These are phyloP conservation scores for Euphorbia pulcherrima DNA, from an alignment of 345 rosid genomes.

Conservation along the genomic window DNA sequence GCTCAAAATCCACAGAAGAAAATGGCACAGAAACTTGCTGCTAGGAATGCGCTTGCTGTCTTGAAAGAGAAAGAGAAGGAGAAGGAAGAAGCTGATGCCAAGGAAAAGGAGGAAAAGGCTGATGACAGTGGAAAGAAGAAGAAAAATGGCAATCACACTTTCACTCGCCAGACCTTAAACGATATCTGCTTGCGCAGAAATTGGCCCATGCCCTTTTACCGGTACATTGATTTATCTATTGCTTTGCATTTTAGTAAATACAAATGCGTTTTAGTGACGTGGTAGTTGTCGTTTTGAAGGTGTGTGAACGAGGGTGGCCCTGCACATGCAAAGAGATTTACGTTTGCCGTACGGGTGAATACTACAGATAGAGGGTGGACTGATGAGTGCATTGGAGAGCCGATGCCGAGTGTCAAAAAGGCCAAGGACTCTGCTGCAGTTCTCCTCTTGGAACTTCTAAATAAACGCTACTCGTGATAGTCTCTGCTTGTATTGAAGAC, in stretches of 20 bases:
- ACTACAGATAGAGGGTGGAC: constrained; percentile 83
- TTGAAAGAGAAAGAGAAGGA: constrained; percentile 92
- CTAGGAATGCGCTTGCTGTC: constrained; percentile 79
- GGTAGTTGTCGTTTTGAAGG: constrained; percentile 34
- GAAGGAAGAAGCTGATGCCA: constrained; percentile 61
- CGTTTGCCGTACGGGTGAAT: constrained; percentile 78
- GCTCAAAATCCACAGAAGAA: constrained; percentile 97
- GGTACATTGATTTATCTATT: constrained; percentile 39
- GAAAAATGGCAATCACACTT: constrained; percentile 80
- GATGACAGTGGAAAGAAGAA: constrained; percentile 55
- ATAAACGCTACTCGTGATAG: constrained; percentile 43
- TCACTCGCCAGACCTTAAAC: constrained; percentile 86
- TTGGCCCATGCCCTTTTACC: constrained; percentile 93
- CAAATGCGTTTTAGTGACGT: neutral
- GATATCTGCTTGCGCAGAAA: constrained; percentile 91
- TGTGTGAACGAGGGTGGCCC: constrained; percentile 94
- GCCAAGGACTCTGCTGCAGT: constrained; percentile 96
- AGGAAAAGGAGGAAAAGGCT: constrained; percentile 28
- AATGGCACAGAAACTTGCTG: constrained; percentile 99
- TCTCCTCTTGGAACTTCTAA: constrained; percentile 71
- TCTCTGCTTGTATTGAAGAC: neutral
- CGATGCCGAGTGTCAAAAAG: constrained; percentile 97
- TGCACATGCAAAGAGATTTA: constrained; percentile 92
- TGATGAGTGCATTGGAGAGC: constrained; percentile 91
- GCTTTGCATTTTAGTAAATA: neutral